Evolutionary conservation across 352 stramenopile genomes (phyloP).

Genomic region (Phytophthora citrophthora): DNA sequence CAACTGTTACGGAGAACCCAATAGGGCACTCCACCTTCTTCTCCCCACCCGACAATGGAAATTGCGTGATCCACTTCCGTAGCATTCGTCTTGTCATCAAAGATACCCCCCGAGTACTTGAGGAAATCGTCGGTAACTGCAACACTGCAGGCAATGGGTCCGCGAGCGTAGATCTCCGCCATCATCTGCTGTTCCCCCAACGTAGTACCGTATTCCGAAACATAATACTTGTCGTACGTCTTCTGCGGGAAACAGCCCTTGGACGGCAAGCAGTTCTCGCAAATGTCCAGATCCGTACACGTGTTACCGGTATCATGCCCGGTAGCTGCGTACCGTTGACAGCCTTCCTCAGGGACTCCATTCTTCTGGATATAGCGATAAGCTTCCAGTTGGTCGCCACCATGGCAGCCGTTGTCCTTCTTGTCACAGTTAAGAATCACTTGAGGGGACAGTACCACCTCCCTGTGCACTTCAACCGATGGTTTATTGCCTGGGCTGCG

Average conservation of each 20-base stretch:
- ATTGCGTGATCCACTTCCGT: slow-evolving; percentile 92
- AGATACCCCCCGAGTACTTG: slow-evolving; percentile 94
- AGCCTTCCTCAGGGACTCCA: slow-evolving; percentile 95
- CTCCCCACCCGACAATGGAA: slow-evolving; percentile 96
- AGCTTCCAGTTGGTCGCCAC: slow-evolving; percentile 90
- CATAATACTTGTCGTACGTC: slow-evolving; percentile 94
- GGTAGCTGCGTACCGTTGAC: slow-evolving; percentile 93
- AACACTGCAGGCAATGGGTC: slow-evolving; percentile 94
- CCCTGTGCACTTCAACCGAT: slow-evolving; percentile 68
- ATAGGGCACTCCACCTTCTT: slow-evolving; percentile 86
- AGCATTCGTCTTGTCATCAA: slow-evolving; percentile 90
- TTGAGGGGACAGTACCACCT: slow-evolving; percentile 86
- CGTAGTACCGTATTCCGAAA: slow-evolving; percentile 95
- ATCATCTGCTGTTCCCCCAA: slow-evolving; percentile 94
- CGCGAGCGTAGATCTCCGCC: slow-evolving; percentile 96
- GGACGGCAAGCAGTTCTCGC: slow-evolving; percentile 89
- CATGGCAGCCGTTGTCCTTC: slow-evolving; percentile 91
- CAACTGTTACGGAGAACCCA: slow-evolving; percentile 97
- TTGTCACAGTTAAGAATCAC: slow-evolving; percentile 91
- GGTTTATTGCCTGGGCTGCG: slow-evolving; percentile 54
- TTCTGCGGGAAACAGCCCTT: slow-evolving; percentile 90
- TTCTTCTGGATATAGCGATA: slow-evolving; percentile 94
- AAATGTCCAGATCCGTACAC: slow-evolving; percentile 91
- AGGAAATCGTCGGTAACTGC: slow-evolving; percentile 90
- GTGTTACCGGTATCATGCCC: slow-evolving; percentile 90